Conservation (phyloP, 139 green algal genomes). For the Volvox reticuliferus region DNA sequence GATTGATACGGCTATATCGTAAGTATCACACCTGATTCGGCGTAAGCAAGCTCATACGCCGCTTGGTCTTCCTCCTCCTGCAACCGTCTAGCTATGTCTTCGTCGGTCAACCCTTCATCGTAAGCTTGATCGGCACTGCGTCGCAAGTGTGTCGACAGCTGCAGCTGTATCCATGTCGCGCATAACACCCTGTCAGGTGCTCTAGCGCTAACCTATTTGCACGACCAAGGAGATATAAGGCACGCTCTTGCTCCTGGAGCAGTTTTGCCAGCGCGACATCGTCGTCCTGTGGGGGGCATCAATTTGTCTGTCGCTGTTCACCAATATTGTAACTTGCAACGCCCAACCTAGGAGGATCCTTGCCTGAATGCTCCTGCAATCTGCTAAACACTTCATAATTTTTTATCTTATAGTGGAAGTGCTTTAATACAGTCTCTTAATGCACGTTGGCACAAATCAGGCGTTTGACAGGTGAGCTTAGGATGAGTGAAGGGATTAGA, state of each 20-base stretch:
- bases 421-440: too few species aligned
- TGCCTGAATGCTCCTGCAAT: not conserved
- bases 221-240: not conserved
- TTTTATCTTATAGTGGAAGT: too few species aligned
- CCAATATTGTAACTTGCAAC: not conserved
- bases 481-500: too few species aligned
- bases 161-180: too few species aligned
- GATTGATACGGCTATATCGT: not conserved
- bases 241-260: slow-evolving; percentile 50
- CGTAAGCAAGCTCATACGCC: slow-evolving; percentile 13
- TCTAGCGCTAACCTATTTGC: not conserved
- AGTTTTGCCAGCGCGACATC: slow-evolving; percentile 36
- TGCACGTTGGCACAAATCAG: too few species aligned
- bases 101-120: not conserved
- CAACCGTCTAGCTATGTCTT: slow-evolving; percentile 18
- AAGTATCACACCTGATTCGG: not conserved
- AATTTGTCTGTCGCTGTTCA: not conserved
- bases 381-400: not conserved
- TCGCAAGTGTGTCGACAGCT: not conserved
- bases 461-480: too few species aligned
- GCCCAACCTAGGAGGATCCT: not conserved
- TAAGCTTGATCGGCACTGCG: not conserved
- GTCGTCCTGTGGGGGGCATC: slow-evolving; percentile 21
- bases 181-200: not conserved
- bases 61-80: slow-evolving; percentile 25